Percentiles rank a stretch among this genome's conserved stretches.
Evolutionary conservation across 2,329 filamentous ascomycete genomes (phyloP).

Genomic region (Stemphylium lycopersici): DNA sequence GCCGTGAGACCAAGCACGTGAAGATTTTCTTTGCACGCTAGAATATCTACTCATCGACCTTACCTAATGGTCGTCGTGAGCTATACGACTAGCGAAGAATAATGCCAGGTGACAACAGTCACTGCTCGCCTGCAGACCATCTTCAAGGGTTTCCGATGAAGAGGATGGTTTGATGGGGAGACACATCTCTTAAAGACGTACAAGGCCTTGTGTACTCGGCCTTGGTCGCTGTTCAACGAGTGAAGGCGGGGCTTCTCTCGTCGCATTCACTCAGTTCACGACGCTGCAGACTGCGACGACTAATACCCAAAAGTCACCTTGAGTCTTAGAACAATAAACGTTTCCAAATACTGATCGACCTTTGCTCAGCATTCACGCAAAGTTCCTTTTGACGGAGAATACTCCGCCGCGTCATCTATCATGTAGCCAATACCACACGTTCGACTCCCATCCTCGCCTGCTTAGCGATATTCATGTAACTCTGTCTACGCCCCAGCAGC

Average conservation of each 20-base stretch:
- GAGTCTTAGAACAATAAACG: too few relatives aligned
- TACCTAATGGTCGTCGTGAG: constrained; percentile 72
- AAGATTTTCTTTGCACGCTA: constrained; percentile 61
- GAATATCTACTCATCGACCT: constrained; percentile 87
- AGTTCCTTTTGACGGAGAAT: too few relatives aligned
- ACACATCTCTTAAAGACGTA: constrained; percentile 26
- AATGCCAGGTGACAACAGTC: constrained; percentile 62
- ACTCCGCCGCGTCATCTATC: too few relatives aligned
- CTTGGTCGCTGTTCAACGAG: not conserved
- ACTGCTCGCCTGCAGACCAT: constrained; percentile 82
- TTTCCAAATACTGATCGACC: too few relatives aligned
- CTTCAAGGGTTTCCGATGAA: constrained; percentile 66
- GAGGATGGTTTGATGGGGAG: constrained; percentile 86
- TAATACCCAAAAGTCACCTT: too few relatives aligned
- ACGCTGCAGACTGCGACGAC: too few relatives aligned
- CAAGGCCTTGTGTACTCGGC: not conserved
- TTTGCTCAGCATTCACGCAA: too few relatives aligned
- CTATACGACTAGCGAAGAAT: constrained; percentile 93
- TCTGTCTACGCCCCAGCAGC: too few relatives aligned
- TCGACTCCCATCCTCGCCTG: too few relatives aligned
- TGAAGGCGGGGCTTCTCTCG: not conserved
- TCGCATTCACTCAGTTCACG: too few relatives aligned
- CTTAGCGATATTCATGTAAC: too few relatives aligned
- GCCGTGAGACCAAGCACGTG: constrained; percentile 26
- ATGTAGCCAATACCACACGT: too few relatives aligned